Evolutionary conservation across 2,329 filamentous ascomycete species (phyloP).

Genomic region (Diaporthe citriasiana): DNA sequence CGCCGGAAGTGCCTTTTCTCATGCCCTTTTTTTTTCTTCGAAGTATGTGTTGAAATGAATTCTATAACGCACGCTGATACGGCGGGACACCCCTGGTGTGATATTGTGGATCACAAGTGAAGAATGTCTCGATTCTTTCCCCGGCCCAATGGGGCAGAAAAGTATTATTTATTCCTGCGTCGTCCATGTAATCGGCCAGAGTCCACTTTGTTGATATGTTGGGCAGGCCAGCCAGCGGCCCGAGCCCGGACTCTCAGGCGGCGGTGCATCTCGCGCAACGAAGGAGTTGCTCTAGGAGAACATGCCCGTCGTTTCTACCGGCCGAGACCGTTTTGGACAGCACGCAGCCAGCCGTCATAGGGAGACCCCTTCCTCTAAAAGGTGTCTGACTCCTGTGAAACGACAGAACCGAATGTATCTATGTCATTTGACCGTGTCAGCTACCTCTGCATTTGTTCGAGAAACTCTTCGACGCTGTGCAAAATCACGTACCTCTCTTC

Average conservation of each 20-base stretch:
- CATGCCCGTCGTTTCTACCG: conserved; percentile 29
- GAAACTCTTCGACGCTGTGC: conserved; percentile 25
- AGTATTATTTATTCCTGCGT: conserved; percentile 8
- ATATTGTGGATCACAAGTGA: not conserved
- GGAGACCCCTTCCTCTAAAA: conserved; percentile 56
- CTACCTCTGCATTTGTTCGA: not conserved
- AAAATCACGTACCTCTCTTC: conserved; percentile 67
- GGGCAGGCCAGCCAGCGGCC: conserved; percentile 33
- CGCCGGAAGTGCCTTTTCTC: conserved; percentile 29
- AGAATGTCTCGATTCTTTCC: not conserved
- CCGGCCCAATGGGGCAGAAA: not conserved
- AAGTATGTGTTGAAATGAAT: conserved; percentile 13
- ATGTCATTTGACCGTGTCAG: conserved; percentile 20
- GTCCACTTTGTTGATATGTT: conserved; percentile 2
- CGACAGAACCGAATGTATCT: conserved; percentile 69
- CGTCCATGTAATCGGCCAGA: not conserved
- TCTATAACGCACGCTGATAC: conserved; percentile 31
- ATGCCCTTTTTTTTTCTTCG: conserved; percentile 29
- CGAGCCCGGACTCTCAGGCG: conserved; percentile 20
- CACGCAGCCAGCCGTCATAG: conserved; percentile 39
- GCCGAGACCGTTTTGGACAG: conserved; percentile 33
- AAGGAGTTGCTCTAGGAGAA: not conserved
- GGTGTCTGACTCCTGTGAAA: conserved; percentile 67
- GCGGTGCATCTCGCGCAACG: conserved; percentile 12
- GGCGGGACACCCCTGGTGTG: not conserved